These are phyloP conservation scores for Trametes elegans DNA, from an alignment of 768 basidiomycete genomes.

Conservation along the genomic window DNA sequence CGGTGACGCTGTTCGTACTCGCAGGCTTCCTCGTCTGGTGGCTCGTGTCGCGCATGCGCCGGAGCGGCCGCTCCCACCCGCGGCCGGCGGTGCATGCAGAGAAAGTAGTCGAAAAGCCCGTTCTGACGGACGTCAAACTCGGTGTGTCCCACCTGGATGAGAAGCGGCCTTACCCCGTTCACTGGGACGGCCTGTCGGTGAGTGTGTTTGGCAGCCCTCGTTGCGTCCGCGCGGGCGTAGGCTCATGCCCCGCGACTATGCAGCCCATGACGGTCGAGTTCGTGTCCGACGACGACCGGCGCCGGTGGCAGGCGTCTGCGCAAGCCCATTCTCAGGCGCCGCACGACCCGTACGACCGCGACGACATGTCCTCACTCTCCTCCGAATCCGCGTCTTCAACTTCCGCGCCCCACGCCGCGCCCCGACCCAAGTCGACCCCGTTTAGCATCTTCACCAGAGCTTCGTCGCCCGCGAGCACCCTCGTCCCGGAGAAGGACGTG, in stretches of 20 bases:
- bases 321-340: too few relatives aligned
- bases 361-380: neutral
- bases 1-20: neutral
- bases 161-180: neutral
- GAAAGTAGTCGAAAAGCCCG: neutral
- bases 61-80: neutral
- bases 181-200: neutral
- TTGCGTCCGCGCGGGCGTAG: too few relatives aligned
- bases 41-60: slow-evolving; percentile 1
- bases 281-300: neutral
- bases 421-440: neutral
- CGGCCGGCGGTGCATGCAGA: neutral
- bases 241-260: neutral
- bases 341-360: too few relatives aligned
- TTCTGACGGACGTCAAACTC: neutral
- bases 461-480: neutral
- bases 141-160: neutral
- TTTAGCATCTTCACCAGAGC: neutral
- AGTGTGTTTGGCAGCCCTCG: neutral
- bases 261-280: neutral
- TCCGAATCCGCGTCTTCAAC: too few relatives aligned
- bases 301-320: neutral
- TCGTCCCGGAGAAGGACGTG: neutral
- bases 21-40: neutral
- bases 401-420: neutral